Evolutionary conservation across 1,284 basidiomycete genomes (phyloP).

Genomic region (Leccinum griseonigrum): DNA sequence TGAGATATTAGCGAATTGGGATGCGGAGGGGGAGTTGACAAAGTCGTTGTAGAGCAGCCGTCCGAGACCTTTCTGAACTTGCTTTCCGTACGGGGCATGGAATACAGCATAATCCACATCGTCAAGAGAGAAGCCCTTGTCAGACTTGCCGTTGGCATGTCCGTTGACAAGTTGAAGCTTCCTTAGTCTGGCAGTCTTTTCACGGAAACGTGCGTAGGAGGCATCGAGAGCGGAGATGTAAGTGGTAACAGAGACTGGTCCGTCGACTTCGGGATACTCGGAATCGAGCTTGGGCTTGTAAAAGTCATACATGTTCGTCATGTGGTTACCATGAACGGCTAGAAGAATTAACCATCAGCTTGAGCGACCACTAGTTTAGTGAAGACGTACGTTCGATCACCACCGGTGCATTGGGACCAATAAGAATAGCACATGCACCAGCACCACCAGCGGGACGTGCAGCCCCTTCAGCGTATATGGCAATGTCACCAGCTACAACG

Average conservation of each 20-base stretch:
- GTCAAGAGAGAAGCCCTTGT: slow-evolving; percentile 61
- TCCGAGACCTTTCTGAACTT: slow-evolving; percentile 97
- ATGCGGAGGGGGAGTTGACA: slow-evolving; percentile 70
- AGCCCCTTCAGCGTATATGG: slow-evolving; percentile 95
- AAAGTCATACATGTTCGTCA: slow-evolving; percentile 98
- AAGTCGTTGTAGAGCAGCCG: slow-evolving; percentile 94
- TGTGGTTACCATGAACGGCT: slow-evolving; percentile 97
- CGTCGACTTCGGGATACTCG: slow-evolving; percentile 97
- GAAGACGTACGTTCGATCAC: slow-evolving; percentile 88
- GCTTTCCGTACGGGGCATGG: slow-evolving; percentile 97
- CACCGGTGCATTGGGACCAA: slow-evolving; percentile 94
- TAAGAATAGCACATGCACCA: slow-evolving; percentile 91
- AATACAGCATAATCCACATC: slow-evolving; percentile 90
- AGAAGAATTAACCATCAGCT: slow-evolving; percentile 20
- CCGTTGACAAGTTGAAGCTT: slow-evolving; percentile 43
- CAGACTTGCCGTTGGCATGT: slow-evolving; percentile 33
- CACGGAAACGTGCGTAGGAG: slow-evolving; percentile 84
- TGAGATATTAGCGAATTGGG: slow-evolving; percentile 75
- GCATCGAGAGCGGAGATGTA: slow-evolving; percentile 94
- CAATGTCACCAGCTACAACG: slow-evolving; percentile 97
- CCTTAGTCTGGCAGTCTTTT: slow-evolving; percentile 75
- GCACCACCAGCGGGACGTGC: slow-evolving; percentile 97
- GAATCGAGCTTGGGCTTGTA: slow-evolving; percentile 94
- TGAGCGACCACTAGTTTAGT: not conserved
- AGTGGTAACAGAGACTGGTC: slow-evolving; percentile 93